A percentile compares a stretch with the other conserved stretches of the same genome.
Evolutionary conservation across 1,284 basidiomycete species (phyloP).

Genomic region (Melampsora americana): DNA sequence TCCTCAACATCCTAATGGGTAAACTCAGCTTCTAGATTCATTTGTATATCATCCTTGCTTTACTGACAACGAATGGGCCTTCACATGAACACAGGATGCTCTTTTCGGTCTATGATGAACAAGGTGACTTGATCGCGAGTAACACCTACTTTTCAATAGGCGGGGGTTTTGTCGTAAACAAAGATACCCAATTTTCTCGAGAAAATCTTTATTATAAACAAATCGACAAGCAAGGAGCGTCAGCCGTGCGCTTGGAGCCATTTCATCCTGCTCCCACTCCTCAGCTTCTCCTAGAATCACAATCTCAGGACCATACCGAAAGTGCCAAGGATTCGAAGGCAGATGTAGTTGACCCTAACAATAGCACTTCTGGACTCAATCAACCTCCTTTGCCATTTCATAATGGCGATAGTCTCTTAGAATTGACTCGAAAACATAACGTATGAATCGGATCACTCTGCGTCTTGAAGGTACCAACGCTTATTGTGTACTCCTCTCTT

Average conservation of each 20-base stretch:
- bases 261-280: constrained; percentile 55
- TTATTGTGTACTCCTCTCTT: background rate
- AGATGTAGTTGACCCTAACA: background rate
- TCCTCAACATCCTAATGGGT: constrained; percentile 54
- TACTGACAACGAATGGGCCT: constrained; percentile 51
- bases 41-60: constrained; percentile 7
- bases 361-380: constrained; percentile 40
- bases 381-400: constrained; percentile 76
- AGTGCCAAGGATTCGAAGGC: background rate
- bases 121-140: constrained; percentile 82
- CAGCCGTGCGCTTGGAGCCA: constrained; percentile 72
- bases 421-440: constrained; percentile 76
- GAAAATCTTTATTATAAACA: constrained; percentile 95
- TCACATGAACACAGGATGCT: constrained; percentile 77
- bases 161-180: constrained; percentile 65
- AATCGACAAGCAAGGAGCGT: constrained; percentile 77
- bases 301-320: constrained; percentile 48
- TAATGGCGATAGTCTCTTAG: constrained; percentile 72
- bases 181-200: constrained; percentile 72
- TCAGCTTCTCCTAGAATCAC: constrained; percentile 55
- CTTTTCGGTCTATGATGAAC: constrained; percentile 75
- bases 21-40: background rate
- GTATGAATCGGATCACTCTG: constrained; percentile 56
- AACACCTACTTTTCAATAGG: constrained; percentile 77
- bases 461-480: too few species aligned